phyloP scores from a whole-genome alignment of 2,329 filamentous ascomycete species.

The Cercospora citrullina region DNA sequence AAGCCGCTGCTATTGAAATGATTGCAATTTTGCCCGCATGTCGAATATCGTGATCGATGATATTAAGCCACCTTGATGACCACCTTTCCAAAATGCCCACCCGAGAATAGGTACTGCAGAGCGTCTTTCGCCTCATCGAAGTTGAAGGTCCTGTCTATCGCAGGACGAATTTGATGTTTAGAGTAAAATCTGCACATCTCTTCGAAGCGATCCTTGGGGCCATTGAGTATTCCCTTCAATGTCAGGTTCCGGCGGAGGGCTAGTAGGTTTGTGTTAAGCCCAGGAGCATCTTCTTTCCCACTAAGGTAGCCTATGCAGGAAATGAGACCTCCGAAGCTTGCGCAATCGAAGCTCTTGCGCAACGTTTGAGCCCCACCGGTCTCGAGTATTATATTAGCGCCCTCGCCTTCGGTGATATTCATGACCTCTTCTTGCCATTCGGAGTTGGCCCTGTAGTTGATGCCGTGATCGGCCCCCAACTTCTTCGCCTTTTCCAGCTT shows the following conservation, averaged over 20 bases:
- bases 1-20: neutral
- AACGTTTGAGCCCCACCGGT: conserved; percentile 54
- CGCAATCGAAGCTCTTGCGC: conserved; percentile 47
- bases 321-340: conserved; percentile 46
- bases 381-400: conserved; percentile 54
- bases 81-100: conserved; percentile 44
- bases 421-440: conserved; percentile 63
- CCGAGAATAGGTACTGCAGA: conserved; percentile 40
- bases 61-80: conserved; percentile 34
- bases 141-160: conserved; percentile 44
- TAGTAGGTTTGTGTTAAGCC: conserved; percentile 61
- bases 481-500: conserved; percentile 54
- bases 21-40: neutral
- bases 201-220: conserved; percentile 56
- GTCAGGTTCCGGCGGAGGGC: conserved; percentile 54
- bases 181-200: conserved; percentile 47
- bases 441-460: conserved; percentile 61
- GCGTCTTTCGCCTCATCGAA: conserved; percentile 41
- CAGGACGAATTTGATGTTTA: conserved; percentile 44
- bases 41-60: neutral
- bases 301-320: conserved; percentile 47
- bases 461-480: conserved; percentile 58
- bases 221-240: conserved; percentile 58
- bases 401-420: conserved; percentile 44
- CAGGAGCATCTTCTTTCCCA: conserved; percentile 57